A percentile compares a stretch with the other conserved stretches of the same genome.
phyloP scores from a whole-genome alignment of 2,329 filamentous ascomycete genomes.

The Waltergamsia citrina region DNA sequence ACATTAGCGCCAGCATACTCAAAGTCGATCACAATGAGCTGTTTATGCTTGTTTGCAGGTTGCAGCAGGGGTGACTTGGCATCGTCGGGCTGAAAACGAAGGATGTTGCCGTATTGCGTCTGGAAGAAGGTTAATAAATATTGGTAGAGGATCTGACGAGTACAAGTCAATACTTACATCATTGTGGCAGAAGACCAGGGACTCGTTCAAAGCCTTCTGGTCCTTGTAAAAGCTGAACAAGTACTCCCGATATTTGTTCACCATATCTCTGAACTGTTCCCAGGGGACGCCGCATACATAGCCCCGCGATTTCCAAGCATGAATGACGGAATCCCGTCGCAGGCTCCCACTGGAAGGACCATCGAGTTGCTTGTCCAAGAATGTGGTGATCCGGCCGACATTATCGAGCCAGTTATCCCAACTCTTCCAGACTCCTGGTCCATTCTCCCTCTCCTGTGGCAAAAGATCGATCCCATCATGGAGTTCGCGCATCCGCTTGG shows the following conservation, averaged over 20 bases:
- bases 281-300: constrained; percentile 80
- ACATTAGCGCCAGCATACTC: constrained; percentile 91
- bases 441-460: constrained; percentile 64
- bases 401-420: constrained; percentile 86
- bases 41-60: constrained; percentile 89
- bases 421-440: constrained; percentile 80
- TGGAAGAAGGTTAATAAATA: constrained; percentile 23
- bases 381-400: constrained; percentile 48
- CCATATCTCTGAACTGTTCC: constrained; percentile 62
- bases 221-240: constrained; percentile 66
- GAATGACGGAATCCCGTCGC: constrained; percentile 16
- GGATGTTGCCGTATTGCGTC: constrained; percentile 98
- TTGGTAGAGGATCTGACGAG: neutral
- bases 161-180: constrained; percentile 54
- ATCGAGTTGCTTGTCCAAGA: constrained; percentile 49
- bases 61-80: constrained; percentile 80
- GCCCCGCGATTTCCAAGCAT: constrained; percentile 58
- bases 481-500: constrained; percentile 93
- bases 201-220: constrained; percentile 54
- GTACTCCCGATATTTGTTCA: constrained; percentile 70
- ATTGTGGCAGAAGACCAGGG: constrained; percentile 92
- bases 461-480: constrained; percentile 89
- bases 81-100: constrained; percentile 58
- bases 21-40: constrained; percentile 95
- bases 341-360: constrained; percentile 6